Evolutionary conservation across 169 alveolate genomes (phyloP), one percentile per base, ranked within the genome.

Genomic region (Plasmodium coatneyi): DNA sequence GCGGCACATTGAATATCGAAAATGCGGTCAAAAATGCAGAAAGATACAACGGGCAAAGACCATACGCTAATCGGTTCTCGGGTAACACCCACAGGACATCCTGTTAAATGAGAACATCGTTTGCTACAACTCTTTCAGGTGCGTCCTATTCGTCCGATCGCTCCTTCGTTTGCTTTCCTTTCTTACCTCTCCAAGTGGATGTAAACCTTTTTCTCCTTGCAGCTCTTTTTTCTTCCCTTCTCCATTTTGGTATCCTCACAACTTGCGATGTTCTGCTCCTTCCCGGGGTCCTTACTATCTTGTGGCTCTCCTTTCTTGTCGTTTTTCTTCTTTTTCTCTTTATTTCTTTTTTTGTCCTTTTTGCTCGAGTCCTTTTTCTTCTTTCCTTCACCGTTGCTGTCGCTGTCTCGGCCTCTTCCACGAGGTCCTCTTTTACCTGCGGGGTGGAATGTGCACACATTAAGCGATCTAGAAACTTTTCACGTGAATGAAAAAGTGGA

Each of bases 101-200:
- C 0, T 66, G 76, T 28, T 66, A 66, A 66, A 28, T 14, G n/a
- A 16, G 16, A 19, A 5, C 76, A 16, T 7, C 36, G 30, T 32
- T 5, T 14, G n/a, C 54, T 6, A 32, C 60, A 14, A 32, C 36
- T 5, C 34, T 32, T 32, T 16, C 43, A 32, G 14, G 5, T 32
- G 25, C 12, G 36, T 25, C 25, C 25, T 74, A 16, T 34, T 74
- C 32, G 32, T 12, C 9, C 22, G 30, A 32, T 74, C 25, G 14
- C 32, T 12, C 43, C 56, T 14, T 72, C 9, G 49, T 74, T 30
- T 30, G 36, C 25, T 30, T 56, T 52, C 54, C 74, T 84, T 72
- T 49, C 36, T n/a, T 78, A 89, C 94, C 94, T 89, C 72, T 79
- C 89, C 32, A 89, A 43, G 72, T 79, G 94, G 34, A 89, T 70